A percentile compares a stretch with the other conserved stretches of the same genome.
Conservation (phyloP, 2,329 filamentous ascomycete genomes). For the Cadophora sp. region DNA sequence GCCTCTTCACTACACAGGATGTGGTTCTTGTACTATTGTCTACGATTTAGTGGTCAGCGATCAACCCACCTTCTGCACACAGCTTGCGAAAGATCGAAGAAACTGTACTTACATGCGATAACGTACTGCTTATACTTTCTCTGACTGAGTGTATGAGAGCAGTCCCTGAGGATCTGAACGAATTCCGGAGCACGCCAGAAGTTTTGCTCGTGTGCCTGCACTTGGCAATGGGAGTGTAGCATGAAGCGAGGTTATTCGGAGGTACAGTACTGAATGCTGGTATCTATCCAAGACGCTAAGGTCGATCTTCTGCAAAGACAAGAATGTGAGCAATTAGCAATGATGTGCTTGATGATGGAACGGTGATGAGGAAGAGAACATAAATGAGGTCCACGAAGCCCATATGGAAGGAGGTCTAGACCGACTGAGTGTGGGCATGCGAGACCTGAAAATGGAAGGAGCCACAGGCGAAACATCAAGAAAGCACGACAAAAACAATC, state of each 20-base stretch:
- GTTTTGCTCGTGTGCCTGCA: not conserved
- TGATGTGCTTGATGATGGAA: conserved; percentile 23
- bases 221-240: not conserved
- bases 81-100: not conserved
- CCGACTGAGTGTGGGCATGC: not conserved
- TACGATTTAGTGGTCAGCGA: not conserved
- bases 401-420: conserved; percentile 6
- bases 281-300: conserved; percentile 28
- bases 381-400: not conserved
- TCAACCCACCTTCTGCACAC: not conserved
- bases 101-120: not conserved
- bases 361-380: conserved; percentile 8
- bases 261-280: conserved; percentile 7
- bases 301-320: conserved; percentile 16
- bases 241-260: conserved; percentile 15
- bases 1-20: not conserved
- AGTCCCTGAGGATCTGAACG: not conserved
- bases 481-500: not conserved
- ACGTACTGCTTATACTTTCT: not conserved
- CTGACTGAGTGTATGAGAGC: not conserved
- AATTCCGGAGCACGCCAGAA: not conserved
- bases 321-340: conserved; percentile 26
- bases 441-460: conserved; percentile 2
- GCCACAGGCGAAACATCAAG: not conserved
- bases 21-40: not conserved